Conservation (phyloP, 2,329 filamentous ascomycete genomes). For the Aspergillus alliaceus region DNA sequence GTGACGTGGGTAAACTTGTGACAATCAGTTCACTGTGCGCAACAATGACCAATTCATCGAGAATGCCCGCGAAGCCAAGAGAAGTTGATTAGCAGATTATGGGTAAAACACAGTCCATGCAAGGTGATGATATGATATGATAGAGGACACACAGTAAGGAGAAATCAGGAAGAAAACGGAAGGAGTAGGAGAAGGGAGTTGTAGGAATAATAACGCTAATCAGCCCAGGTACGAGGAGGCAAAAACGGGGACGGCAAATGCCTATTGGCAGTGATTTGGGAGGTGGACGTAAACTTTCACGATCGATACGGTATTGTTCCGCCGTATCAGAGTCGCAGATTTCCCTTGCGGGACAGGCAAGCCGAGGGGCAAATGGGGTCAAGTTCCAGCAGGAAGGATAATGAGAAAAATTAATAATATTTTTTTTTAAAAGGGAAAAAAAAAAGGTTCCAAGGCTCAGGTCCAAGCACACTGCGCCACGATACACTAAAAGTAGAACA, state of each 20-base stretch:
- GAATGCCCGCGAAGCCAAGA: slow-evolving; percentile 17
- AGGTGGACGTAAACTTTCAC: not conserved
- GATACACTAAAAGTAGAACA: slow-evolving; percentile 9
- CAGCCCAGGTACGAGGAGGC: slow-evolving; percentile 1
- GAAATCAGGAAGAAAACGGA: not conserved
- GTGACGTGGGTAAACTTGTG: slow-evolving; percentile 19
- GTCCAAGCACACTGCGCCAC: slow-evolving; percentile 2
- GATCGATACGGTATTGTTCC: not conserved
- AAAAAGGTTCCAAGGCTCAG: not conserved
- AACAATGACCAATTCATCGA: slow-evolving; percentile 13
- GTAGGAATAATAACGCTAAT: not conserved
- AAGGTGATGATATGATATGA: not conserved
- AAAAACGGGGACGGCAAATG: too few species aligned
- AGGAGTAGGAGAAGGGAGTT: not conserved
- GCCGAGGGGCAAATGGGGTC: not conserved
- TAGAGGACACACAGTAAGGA: not conserved
- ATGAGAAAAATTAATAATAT: not conserved
- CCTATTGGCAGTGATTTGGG: too few species aligned
- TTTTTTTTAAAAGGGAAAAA: not conserved
- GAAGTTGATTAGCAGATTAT: slow-evolving; percentile 7
- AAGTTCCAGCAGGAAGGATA: not conserved
- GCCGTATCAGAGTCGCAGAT: not conserved
- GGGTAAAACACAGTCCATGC: not conserved
- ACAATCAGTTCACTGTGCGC: slow-evolving; percentile 21
- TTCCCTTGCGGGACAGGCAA: not conserved